Evolutionary conservation across 257 asterid species (phyloP).

Genomic region (Solanum sejunctum): DNA sequence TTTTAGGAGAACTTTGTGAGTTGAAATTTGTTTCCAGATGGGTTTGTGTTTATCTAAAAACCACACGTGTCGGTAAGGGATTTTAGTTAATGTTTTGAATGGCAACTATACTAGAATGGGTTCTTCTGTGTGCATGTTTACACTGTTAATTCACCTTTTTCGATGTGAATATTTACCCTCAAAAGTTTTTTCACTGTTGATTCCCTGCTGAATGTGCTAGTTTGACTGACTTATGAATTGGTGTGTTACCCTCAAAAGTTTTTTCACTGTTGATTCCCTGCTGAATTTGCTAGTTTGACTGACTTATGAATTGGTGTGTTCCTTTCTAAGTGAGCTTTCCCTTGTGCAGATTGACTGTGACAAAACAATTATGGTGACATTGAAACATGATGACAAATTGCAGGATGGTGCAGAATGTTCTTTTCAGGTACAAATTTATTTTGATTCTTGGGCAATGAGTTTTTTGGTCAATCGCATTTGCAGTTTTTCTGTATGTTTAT

Average conservation of each 20-base stretch:
- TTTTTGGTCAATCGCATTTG: not conserved
- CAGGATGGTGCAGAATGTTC: constrained; percentile 94
- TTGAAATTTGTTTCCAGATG: not conserved
- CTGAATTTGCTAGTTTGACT: too few relatives aligned
- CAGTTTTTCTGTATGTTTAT: not conserved
- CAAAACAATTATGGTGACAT: constrained; percentile 87
- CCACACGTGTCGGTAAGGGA: not conserved
- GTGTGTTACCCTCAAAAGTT: too few relatives aligned
- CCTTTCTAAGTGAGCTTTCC: constrained; percentile 6
- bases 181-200: not conserved
- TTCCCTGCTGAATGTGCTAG: not conserved
- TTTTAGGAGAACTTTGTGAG: not conserved
- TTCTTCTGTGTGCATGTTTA: not conserved
- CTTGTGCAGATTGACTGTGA: constrained; percentile 84
- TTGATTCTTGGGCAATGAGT: not conserved
- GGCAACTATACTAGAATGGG: not conserved
- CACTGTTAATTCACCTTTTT: not conserved
- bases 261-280: too few relatives aligned
- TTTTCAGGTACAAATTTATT: constrained; percentile 59
- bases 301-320: not conserved
- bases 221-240: not conserved
- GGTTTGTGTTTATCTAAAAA: not conserved
- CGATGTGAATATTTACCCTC: not conserved
- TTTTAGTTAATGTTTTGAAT: not conserved
- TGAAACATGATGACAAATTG: constrained; percentile 91